phyloP scores from a whole-genome alignment of 345 rosid species.

The Arabis alpina region DNA sequence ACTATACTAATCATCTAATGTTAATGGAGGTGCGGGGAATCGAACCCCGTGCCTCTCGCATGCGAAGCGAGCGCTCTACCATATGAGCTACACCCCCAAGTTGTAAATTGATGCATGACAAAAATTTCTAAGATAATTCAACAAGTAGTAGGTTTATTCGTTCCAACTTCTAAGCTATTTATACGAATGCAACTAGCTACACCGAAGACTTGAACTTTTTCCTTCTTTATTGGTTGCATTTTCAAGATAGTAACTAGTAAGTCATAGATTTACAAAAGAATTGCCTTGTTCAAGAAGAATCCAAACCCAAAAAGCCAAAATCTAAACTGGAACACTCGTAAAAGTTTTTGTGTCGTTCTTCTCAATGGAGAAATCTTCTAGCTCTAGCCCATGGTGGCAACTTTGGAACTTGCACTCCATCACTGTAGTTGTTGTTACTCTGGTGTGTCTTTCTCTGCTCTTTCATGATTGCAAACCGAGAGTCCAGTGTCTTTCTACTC shows the following conservation, averaged over 20 bases:
- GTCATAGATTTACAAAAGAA: slow-evolving; percentile 31
- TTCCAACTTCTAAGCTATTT: too few relatives aligned
- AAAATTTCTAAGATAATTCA: too few relatives aligned
- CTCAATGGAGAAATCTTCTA: slow-evolving; percentile 48
- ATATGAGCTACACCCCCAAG: slow-evolving; percentile 43
- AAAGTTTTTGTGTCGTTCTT: slow-evolving; percentile 2
- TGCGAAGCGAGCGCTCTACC: slow-evolving; percentile 99
- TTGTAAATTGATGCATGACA: too few relatives aligned
- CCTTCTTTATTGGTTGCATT: not conserved
- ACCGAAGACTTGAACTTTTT: too few relatives aligned
- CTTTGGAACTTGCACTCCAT: slow-evolving; percentile 40
- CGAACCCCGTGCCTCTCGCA: slow-evolving; percentile 99
- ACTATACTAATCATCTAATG: too few relatives aligned
- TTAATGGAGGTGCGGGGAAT: slow-evolving; percentile 97
- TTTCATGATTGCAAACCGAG: slow-evolving; percentile 77
- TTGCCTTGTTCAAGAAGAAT: slow-evolving; percentile 12
- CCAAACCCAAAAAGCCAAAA: slow-evolving; percentile 1
- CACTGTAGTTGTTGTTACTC: slow-evolving; percentile 42
- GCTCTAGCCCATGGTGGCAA: slow-evolving; percentile 63
- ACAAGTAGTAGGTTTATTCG: too few relatives aligned
- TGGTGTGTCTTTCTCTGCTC: slow-evolving; percentile 53
- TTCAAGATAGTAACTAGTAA: slow-evolving; percentile 7
- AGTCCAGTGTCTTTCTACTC: slow-evolving; percentile 64
- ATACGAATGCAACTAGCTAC: not conserved
- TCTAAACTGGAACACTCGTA: not conserved